Percentiles rank a stretch among this genome's conserved stretches.
These are phyloP conservation scores for Aspergillus sp. DNA, from an alignment of 2,329 filamentous ascomycete genomes.

Conservation along the genomic window DNA sequence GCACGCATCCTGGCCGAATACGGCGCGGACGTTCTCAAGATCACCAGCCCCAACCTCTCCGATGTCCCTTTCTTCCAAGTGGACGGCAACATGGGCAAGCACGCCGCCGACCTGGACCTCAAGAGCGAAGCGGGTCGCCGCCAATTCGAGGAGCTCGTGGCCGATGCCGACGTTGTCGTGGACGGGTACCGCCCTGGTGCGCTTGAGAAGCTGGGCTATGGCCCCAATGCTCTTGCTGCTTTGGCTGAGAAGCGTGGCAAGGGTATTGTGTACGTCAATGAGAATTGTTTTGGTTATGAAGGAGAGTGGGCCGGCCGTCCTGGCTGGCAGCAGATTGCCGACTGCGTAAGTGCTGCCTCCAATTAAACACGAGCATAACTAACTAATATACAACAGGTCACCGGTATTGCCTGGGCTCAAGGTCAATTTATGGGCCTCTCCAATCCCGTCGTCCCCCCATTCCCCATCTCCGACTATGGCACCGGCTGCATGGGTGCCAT, in stretches of 20 bases:
- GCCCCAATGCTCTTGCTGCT: conserved; percentile 56
- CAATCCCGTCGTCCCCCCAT: conserved; percentile 47
- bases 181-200: conserved; percentile 71
- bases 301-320: conserved; percentile 64
- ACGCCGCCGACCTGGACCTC: conserved; percentile 64
- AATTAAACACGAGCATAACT: not conserved
- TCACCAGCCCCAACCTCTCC: conserved; percentile 67
- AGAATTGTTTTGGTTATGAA: conserved; percentile 69
- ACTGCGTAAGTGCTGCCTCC: conserved; percentile 53
- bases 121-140: conserved; percentile 56
- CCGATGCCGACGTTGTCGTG: conserved; percentile 65
- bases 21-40: conserved; percentile 70
- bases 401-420: conserved; percentile 46
- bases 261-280: conserved; percentile 68
- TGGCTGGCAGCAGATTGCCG: conserved; percentile 73
- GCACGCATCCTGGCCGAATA: conserved; percentile 69
- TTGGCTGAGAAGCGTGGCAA: conserved; percentile 58
- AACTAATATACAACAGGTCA: conserved; percentile 35
- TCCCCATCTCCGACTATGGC: conserved; percentile 64
- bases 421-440: conserved; percentile 45
- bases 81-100: conserved; percentile 72
- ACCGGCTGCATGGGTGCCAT: conserved; percentile 72
- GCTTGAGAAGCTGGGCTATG: conserved; percentile 65
- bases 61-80: conserved; percentile 74
- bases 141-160: conserved; percentile 61